Base-by-base conservation (phyloP, 2,329 filamentous ascomycete genomes). In the Penicillium expansum region DNA sequence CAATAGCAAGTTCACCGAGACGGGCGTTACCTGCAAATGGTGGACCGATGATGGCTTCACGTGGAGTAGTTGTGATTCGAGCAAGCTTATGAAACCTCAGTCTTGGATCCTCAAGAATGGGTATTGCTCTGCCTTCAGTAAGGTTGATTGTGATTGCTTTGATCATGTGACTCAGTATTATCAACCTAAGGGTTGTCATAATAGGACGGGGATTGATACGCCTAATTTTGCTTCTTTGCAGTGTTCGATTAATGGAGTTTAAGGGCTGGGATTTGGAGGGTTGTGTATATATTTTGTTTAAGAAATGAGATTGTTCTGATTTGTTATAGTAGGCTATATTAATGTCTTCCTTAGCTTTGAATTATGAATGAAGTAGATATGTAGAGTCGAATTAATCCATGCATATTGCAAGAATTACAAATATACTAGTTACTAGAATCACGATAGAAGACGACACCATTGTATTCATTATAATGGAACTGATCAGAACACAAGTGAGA, bases 381-480 rank as follows among this genome's bases (percentile, higher is more conserved):
- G n/a, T 33, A 8, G n/a, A 30, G 5, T 29, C 18, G 22, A 8
- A 11, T 9, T 16, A 5, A 22, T 4, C 14, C 14, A 43, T 32
- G n/a, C 3, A 47, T 14, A n/a, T 16, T n/a, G 8, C 14, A 14
- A 9, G 13, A 14, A 29, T 6, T 43, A n/a, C 18, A 29, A 13
- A 14, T 6, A 44, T 52, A 43, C 10, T 20, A 4, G 13, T 35
- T 52, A 43, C 10, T 20, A 4, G 13, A 43, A 24, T 18, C 29
- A 42, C 18, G 6, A 33, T 39, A 35, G 30, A 33, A 43, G 42
- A 54, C 48, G 47, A 49, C 54, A 58, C 56, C 57, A 56, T 54
- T 53, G 47, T 54, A 59, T 64, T 65, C 57, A 67, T 67, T 66
- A 67, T 64, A 59, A 60, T 61, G 62, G 42, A 60, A 54, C 20